A percentile compares a stretch with the other conserved stretches of the same genome.
Conservation (phyloP, 192 early-diverging fungal species). For the Coemansia sp. region DNA sequence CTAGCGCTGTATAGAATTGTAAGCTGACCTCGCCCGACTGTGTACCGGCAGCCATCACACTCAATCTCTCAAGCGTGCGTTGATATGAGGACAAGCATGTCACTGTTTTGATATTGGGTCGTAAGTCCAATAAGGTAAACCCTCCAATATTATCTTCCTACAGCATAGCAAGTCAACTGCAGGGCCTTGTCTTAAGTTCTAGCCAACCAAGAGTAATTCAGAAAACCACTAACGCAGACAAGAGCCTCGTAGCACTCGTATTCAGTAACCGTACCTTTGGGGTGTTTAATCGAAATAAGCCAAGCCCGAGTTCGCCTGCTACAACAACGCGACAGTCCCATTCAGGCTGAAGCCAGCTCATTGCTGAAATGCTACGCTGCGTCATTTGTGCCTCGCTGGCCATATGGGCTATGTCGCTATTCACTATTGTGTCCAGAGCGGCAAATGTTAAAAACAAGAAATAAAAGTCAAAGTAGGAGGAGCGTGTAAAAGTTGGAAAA, state of each 20-base stretch:
- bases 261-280: constrained; percentile 12
- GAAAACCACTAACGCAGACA: neutral
- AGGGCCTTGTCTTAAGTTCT: neutral
- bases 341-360: constrained; percentile 50
- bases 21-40: constrained; percentile 31
- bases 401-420: neutral
- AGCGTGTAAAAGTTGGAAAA: neutral
- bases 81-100: constrained; percentile 37
- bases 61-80: constrained; percentile 21
- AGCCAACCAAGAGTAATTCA: neutral
- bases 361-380: constrained; percentile 15
- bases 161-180: neutral
- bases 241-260: neutral
- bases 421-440: neutral
- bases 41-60: constrained; percentile 35
- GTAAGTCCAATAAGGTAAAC: constrained; percentile 21
- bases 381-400: constrained; percentile 5
- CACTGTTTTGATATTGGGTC: constrained; percentile 20
- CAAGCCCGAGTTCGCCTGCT: constrained; percentile 29
- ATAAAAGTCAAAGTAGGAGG: neutral
- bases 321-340: constrained; percentile 27
- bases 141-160: constrained; percentile 6
- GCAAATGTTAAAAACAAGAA: neutral
- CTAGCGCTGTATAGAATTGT: constrained; percentile 29
- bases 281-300: constrained; percentile 25